Percentiles rank a stretch among this genome's conserved stretches.
phyloP scores from a whole-genome alignment of 306 rosid species.

The Begonia loranthoides region DNA sequence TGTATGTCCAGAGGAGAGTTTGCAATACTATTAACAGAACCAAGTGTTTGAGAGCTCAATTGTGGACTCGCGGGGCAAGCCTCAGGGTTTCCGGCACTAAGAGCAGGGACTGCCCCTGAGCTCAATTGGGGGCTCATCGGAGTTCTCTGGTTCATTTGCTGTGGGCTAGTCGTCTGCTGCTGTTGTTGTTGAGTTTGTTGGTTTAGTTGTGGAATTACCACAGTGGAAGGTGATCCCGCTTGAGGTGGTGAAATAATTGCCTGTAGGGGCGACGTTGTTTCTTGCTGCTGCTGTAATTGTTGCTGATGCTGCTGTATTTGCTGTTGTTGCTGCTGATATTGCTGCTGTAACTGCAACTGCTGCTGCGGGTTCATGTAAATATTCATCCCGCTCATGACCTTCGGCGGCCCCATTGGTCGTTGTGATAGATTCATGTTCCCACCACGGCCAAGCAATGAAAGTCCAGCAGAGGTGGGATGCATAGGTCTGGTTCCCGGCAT shows the following conservation, averaged over 20 bases:
- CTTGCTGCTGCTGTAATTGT: constrained; percentile 50
- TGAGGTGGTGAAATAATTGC: constrained; percentile 74
- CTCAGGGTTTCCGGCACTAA: constrained; percentile 81
- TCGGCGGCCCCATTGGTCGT: constrained; percentile 88
- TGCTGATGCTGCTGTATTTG: constrained; percentile 18
- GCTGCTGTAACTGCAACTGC: constrained; percentile 17
- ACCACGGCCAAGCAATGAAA: constrained; percentile 66
- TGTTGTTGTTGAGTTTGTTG: constrained; percentile 59
- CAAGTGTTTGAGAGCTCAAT: constrained; percentile 89
- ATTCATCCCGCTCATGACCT: constrained; percentile 45
- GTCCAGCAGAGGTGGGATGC: constrained; percentile 44
- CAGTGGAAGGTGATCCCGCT: constrained; percentile 84
- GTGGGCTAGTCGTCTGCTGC: constrained; percentile 70
- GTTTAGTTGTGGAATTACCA: constrained; percentile 62
- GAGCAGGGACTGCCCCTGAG: constrained; percentile 75
- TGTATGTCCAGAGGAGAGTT: constrained; percentile 94
- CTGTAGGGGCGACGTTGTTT: constrained; percentile 57
- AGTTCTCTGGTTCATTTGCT: constrained; percentile 86
- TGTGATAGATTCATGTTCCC: constrained; percentile 47
- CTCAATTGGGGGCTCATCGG: constrained; percentile 94
- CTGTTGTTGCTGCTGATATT: constrained; percentile 24
- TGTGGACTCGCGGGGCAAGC: constrained; percentile 95
- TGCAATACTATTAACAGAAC: constrained; percentile 52
- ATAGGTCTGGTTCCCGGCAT: constrained; percentile 64
- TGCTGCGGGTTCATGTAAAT: constrained; percentile 52